phyloP scores from a whole-genome alignment of 1,139 yeast genomes.

The Candida smagusa region DNA sequence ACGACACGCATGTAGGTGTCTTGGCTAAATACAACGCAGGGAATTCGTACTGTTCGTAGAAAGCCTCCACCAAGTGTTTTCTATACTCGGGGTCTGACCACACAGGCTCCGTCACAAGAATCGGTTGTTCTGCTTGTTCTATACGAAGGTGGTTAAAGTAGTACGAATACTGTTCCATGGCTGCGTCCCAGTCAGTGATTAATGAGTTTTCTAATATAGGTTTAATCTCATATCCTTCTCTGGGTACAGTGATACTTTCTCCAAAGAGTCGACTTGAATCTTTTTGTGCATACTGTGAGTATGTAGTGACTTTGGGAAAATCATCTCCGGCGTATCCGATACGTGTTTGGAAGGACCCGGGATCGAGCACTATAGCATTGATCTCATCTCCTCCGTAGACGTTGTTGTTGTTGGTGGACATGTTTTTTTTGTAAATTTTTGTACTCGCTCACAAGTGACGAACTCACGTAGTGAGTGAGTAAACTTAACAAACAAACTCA shows the following conservation, averaged over 20 bases:
- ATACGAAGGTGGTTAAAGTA: slow-evolving; percentile 50
- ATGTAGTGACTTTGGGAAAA: slow-evolving; percentile 71
- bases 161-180: slow-evolving; percentile 62
- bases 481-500: background rate
- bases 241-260: slow-evolving; percentile 54
- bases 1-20: slow-evolving; percentile 84
- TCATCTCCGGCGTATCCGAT: slow-evolving; percentile 96
- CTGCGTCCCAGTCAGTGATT: slow-evolving; percentile 72
- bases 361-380: slow-evolving; percentile 86
- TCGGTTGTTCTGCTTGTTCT: slow-evolving; percentile 66
- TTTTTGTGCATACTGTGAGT: slow-evolving; percentile 50
- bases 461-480: background rate
- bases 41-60: slow-evolving; percentile 69
- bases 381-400: slow-evolving; percentile 72
- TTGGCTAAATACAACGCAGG: slow-evolving; percentile 88
- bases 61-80: slow-evolving; percentile 66
- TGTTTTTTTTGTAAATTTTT: background rate
- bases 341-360: slow-evolving; percentile 81
- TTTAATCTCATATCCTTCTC: slow-evolving; percentile 48
- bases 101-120: slow-evolving; percentile 78
- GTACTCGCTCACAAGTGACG: background rate
- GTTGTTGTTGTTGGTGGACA: slow-evolving; percentile 6
- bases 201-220: slow-evolving; percentile 61
- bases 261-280: slow-evolving; percentile 40
- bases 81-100: slow-evolving; percentile 78